phyloP scores from a whole-genome alignment of 345 rosid genomes.

The Diplotaxis tenuifolia region DNA sequence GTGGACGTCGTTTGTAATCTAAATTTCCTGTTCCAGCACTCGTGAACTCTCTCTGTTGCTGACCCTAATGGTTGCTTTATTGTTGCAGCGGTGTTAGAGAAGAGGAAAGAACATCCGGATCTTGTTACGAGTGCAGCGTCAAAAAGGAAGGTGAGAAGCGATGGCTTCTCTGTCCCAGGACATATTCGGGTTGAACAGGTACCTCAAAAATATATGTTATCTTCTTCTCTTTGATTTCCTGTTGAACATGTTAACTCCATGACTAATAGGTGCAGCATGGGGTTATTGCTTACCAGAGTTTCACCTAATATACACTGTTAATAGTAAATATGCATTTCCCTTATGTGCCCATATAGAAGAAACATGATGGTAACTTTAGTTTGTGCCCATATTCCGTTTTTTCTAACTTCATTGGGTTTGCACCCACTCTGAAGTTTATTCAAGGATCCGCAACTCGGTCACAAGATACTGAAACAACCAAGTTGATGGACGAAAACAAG shows the following conservation, averaged over 20 bases:
- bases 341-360: neutral
- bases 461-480: conserved; percentile 38
- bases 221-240: conserved; percentile 6
- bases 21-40: neutral
- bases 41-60: conserved; percentile 1
- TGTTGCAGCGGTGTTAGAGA: conserved; percentile 43
- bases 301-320: neutral
- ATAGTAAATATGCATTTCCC: neutral
- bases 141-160: conserved; percentile 37
- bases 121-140: conserved; percentile 31
- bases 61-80: conserved; percentile 21
- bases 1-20: neutral
- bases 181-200: conserved; percentile 45
- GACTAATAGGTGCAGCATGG: too few species aligned
- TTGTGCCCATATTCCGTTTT: neutral
- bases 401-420: conserved; percentile 12
- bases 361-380: conserved; percentile 9
- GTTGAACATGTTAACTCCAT: neutral
- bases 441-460: conserved; percentile 28
- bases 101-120: conserved; percentile 55
- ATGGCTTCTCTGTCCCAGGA: conserved; percentile 22
- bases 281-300: neutral
- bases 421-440: conserved; percentile 14
- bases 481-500: conserved; percentile 61
- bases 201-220: conserved; percentile 10